Base-by-base conservation (phyloP, 2,329 filamentous ascomycete genomes). In the Fusarium compactum region DNA sequence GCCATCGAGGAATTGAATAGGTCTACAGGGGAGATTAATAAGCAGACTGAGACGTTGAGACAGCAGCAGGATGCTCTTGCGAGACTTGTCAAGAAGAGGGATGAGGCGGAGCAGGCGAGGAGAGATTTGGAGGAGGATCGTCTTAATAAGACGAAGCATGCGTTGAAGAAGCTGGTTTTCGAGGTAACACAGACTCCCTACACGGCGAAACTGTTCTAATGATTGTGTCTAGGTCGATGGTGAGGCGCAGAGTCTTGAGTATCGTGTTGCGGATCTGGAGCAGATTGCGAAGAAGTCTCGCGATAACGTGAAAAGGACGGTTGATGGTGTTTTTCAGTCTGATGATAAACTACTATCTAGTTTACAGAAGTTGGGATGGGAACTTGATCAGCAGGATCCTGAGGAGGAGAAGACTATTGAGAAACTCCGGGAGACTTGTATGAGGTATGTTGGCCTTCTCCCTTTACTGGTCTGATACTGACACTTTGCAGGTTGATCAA, bases 271-370 rank as follows among this genome's bases (percentile, higher is more conserved):
- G 5, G 86, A 88, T 54, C 75, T 87, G 3, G 83, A 87, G 72
- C 84, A 86, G 65, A 86, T 90, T 43, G 78, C 77, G 8, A 84
- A 84, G 10, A 79, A 79, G 0, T 81, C 84, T 1, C 82, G 81
- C 6, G 77, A 81, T 3, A 79, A 79, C 5, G 76, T 90, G 18
- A 84, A 83, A 48, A 81, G 84, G 58, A 84, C 83, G 1, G 80
- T 89, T 0, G 82, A 84, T 24, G 81, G 80, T 18, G 77, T 87
- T 14, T 79, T 92, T 11, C 82, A 83, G 11, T 86, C 88, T 2
- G 91, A 93, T 64, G 90, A 93, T 74, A 89, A 87, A 65, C 82
- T 92, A 4, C 80, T 93, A 3, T 82, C 86, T 22, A 89, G 89
- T 62, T 80, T 93, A 5, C 89, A 91, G 74, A 91, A 91, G 69